Evolutionary conservation across 371 early-diverging fungal genomes (phyloP).

Genomic region (Syncephalastrum sp.): DNA sequence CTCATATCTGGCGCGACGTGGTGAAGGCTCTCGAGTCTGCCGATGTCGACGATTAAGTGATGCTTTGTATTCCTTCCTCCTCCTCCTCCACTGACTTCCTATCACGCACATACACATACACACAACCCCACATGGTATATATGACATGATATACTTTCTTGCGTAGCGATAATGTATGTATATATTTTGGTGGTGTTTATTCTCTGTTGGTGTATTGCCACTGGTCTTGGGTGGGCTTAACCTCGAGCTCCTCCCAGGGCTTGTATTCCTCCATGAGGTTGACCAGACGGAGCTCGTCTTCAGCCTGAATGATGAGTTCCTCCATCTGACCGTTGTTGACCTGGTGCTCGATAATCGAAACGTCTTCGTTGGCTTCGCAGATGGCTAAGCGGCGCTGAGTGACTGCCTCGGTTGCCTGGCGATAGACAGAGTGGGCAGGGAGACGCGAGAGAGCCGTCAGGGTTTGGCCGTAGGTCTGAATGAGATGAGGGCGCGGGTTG

Average conservation of each 20-base stretch:
- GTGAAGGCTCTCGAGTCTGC: slow-evolving; percentile 53
- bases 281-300: slow-evolving; percentile 81
- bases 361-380: slow-evolving; percentile 71
- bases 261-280: slow-evolving; percentile 87
- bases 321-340: slow-evolving; percentile 88
- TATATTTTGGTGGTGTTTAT: slow-evolving; percentile 18
- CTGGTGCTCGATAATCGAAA: slow-evolving; percentile 72
- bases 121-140: neutral
- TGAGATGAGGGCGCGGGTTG: slow-evolving; percentile 84
- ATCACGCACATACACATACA: too few species aligned
- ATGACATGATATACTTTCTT: neutral
- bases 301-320: slow-evolving; percentile 85
- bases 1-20: slow-evolving; percentile 67
- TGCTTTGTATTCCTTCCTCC: too few species aligned
- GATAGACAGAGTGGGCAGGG: slow-evolving; percentile 78
- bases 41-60: too few species aligned
- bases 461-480: slow-evolving; percentile 76
- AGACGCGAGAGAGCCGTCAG: slow-evolving; percentile 69
- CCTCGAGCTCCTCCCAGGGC: slow-evolving; percentile 80
- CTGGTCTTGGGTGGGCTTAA: slow-evolving; percentile 76
- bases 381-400: slow-evolving; percentile 74
- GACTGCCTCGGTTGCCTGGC: slow-evolving; percentile 80
- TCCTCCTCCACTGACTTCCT: too few species aligned
- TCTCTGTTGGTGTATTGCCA: slow-evolving; percentile 67
- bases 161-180: too few species aligned